phyloP scores from a whole-genome alignment of 345 rosid species.

The Eucalyptus dawsonii region DNA sequence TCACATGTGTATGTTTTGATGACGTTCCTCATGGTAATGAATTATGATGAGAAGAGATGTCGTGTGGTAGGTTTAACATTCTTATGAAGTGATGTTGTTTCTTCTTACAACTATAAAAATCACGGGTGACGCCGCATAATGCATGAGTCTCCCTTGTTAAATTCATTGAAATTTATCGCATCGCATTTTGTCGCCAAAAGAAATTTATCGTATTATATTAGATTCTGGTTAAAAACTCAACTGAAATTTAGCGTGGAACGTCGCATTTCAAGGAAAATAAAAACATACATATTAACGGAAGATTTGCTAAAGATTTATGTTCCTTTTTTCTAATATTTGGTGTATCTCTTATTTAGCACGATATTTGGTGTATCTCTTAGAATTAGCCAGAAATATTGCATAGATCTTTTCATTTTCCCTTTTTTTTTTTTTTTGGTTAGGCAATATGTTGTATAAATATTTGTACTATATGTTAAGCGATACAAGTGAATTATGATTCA shows the following conservation, averaged over 20 bases:
- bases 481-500: too few species aligned
- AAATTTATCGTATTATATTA: accelerated
- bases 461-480: accelerated
- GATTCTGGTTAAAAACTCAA: background rate
- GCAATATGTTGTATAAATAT: too few species aligned
- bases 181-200: background rate
- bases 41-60: background rate
- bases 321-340: too few species aligned
- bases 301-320: too few species aligned
- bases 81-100: background rate
- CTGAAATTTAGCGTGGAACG: background rate
- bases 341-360: too few species aligned
- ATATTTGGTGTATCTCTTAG: too few species aligned
- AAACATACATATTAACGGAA: background rate
- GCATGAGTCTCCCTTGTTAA: background rate
- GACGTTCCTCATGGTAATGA: background rate
- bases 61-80: background rate
- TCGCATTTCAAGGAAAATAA: background rate
- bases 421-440: accelerated
- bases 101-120: accelerated
- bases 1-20: background rate
- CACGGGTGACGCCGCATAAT: background rate
- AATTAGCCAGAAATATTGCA: too few species aligned
- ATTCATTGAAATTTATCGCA: background rate
- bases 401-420: too few species aligned